Evolutionary conservation across 352 stramenopile genomes (phyloP), one percentile per base, ranked within the genome.

Genomic region (Pythium brachiatum): DNA sequence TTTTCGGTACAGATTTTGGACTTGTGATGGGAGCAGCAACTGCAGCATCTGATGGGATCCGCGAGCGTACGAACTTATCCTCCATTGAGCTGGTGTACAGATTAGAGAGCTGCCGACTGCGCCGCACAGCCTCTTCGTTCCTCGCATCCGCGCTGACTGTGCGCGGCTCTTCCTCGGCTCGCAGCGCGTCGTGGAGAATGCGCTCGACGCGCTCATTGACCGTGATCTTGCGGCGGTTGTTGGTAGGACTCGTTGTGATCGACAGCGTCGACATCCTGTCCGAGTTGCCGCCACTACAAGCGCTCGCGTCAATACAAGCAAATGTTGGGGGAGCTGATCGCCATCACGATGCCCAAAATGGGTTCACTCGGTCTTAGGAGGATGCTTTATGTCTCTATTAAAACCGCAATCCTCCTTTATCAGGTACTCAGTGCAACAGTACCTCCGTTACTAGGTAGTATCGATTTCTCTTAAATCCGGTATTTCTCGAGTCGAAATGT

Each of bases 151-250:
- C 63, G 8, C 41, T 73, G 6, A 60, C 61, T 41, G 68, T 67
- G 16, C 69, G 57, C 4, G 66, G 69, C 41, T 48, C 41, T 15
- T 88, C 72, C 0, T 73, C 67, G 2, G 66, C 57, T 21, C 67
- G 66, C 53, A 86, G 53, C 2, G 70, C 70, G 2, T 70, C 80
- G 53, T 84, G 69, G 41, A 88, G 61, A 51, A 89, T 89, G 23
- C 74, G 73, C 48, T 88, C 78, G 16, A 89, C 71, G 20, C 74
- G 74, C 48, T 89, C 80, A 43, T 89, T 89, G 7, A 89, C 80
- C 5, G 80, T 89, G 62, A 86, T 80, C 64, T 89, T 88, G 27
- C 79, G 71, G 11, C 70, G 66, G 29, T 44, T 66, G 27, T 52
- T 31, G 11, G 41, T 48, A 48, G 41, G 41, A 48, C 20, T 39